Percentiles rank a stretch among this genome's conserved stretches.
These are phyloP conservation scores for Floccularia luteovirens DNA, from an alignment of 768 basidiomycete species.

Conservation along the genomic window DNA sequence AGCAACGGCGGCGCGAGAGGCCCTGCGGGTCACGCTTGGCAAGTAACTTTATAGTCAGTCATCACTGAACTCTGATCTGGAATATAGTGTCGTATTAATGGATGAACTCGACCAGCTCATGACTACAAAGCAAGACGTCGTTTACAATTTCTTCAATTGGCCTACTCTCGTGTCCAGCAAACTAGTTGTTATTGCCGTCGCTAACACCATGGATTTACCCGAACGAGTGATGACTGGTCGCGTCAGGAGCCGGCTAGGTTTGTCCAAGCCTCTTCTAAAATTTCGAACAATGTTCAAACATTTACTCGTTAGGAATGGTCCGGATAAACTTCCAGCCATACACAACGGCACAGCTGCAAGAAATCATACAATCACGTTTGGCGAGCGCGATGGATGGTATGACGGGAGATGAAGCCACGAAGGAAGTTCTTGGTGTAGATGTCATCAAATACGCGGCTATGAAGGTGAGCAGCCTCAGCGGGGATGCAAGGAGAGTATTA, in stretches of 20 bases:
- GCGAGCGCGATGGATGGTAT: conserved; percentile 46
- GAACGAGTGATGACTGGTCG: conserved; percentile 90
- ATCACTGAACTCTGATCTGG: conserved; percentile 6
- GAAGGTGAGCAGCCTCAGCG: conserved; percentile 67
- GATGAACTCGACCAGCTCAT: conserved; percentile 97
- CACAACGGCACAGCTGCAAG: conserved; percentile 63
- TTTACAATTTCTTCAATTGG: conserved; percentile 99
- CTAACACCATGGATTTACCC: conserved; percentile 97
- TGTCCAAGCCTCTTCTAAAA: background rate
- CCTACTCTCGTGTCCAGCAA: conserved; percentile 84
- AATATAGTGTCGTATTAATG: conserved; percentile 87
- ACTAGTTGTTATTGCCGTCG: conserved; percentile 92
- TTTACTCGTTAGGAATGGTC: conserved; percentile 59
- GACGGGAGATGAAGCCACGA: conserved; percentile 34
- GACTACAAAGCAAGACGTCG: conserved; percentile 94
- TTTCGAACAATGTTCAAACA: background rate
- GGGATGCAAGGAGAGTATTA: conserved; percentile 88
- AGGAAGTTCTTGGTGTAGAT: conserved; percentile 49
- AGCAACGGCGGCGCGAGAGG: conserved; percentile 51
- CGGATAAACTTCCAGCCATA: conserved; percentile 93
- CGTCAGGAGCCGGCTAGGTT: conserved; percentile 87
- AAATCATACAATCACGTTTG: conserved; percentile 84
- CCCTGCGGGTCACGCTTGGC: conserved; percentile 88
- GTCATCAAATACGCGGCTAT: conserved; percentile 83
- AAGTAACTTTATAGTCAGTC: conserved; percentile 15